Conservation (phyloP, 2,329 filamentous ascomycete genomes). For the Xylariaceae sp. region DNA sequence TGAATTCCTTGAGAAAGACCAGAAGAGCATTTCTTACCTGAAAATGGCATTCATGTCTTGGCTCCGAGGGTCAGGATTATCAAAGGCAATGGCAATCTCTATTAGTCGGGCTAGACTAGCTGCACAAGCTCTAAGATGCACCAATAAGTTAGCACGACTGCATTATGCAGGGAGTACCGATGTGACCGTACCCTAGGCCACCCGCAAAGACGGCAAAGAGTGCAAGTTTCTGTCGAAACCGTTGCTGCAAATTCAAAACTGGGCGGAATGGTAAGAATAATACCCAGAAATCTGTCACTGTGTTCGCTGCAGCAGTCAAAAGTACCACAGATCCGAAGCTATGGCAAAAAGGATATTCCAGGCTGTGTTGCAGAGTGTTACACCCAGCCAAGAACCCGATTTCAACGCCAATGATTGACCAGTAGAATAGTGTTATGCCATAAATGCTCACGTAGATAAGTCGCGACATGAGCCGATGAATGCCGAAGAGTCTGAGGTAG, state of each 20-base stretch:
- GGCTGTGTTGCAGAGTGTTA: not conserved
- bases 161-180: not conserved
- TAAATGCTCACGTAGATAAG: not conserved
- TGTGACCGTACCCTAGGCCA: slow-evolving; percentile 1
- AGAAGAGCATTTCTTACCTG: not conserved
- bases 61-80: not conserved
- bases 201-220: not conserved
- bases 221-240: not conserved
- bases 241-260: not conserved
- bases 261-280: not conserved
- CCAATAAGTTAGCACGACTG: not conserved
- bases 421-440: not conserved
- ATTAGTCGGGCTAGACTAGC: slow-evolving; percentile 1
- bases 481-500: not conserved
- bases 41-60: not conserved
- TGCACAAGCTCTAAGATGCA: not conserved
- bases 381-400: not conserved
- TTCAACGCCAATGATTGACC: not conserved
- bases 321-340: not conserved
- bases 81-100: not conserved
- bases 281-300: slow-evolving; percentile 1
- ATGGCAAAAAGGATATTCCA: not conserved
- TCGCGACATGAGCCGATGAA: not conserved
- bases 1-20: not conserved
- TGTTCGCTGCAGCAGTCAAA: not conserved